Base-by-base conservation (phyloP, 345 rosid species). In the Firmiana major region DNA sequence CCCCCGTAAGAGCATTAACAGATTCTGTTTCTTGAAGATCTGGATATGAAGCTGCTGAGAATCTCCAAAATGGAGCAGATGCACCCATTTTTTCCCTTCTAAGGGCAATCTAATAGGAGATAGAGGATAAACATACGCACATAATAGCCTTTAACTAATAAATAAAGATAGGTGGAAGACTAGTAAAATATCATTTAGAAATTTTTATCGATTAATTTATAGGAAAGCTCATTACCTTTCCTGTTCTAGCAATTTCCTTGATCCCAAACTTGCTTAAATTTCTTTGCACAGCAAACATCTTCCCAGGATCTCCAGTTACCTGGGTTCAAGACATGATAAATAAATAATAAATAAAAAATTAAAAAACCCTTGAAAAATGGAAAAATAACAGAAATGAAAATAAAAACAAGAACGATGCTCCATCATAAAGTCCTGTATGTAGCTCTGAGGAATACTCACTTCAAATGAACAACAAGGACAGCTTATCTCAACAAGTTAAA, bases 271-370 rank as follows among this genome's bases (percentile, higher is more conserved):
- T 95, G 81, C 86, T 87, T 80, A 95, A 78, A 85, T 90, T 95
- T 85, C 96, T 88, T 85, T 88, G 92, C n/a, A 93, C 93, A 77
- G 96, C 99, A 77, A 79, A 90, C 88, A 95, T 91, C 84, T 95
- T 95, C 73, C 99, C 99, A 26, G 98, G 99, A 85, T 93, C 99
- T 78, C 99, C 99, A 68, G 99, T 95, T 77, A 93, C 94, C 99
- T 95, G 71, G 69, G 68, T 77, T 69, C 11, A 59, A 60, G 28
- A 51, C 45, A 34, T 51, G 34, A 31, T 0, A 31, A n/a, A n/a
- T n/a, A n/a, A n/a, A n/a, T n/a, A n/a, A n/a, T n/a, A n/a, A n/a
- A n/a, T n/a, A n/a, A n/a, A n/a, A n/a, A n/a, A n/a, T n/a, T n/a
- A n/a, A n/a, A n/a, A n/a, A 31, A 31, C 34, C 34, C 34, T 31